A percentile compares a stretch with the other conserved stretches of the same genome.
These are phyloP conservation scores for Gnomoniopsis smithogilvyi DNA, from an alignment of 2,329 filamentous ascomycete genomes.

Conservation along the genomic window DNA sequence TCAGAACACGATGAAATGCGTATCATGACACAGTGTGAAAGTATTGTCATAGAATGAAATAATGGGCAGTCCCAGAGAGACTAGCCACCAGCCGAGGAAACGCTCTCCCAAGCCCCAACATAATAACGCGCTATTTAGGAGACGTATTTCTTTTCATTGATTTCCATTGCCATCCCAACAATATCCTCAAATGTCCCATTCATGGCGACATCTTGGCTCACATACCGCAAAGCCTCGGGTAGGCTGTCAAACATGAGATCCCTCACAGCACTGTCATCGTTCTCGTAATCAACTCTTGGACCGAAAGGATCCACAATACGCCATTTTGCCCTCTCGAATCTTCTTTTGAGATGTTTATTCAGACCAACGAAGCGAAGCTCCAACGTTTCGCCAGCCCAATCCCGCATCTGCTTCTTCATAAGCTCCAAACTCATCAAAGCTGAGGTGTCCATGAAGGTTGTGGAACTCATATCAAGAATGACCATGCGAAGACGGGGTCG, in stretches of 20 bases:
- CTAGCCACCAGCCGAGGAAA: too few species aligned
- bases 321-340: slow-evolving; percentile 12
- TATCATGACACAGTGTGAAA: too few species aligned
- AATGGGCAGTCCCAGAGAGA: too few species aligned
- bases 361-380: slow-evolving; percentile 5
- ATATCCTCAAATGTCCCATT: slow-evolving; percentile 3
- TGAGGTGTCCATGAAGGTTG: slow-evolving; percentile 34
- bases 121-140: too few species aligned
- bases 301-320: not conserved
- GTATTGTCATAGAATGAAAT: too few species aligned
- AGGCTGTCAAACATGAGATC: slow-evolving; percentile 4
- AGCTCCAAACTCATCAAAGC: slow-evolving; percentile 27
- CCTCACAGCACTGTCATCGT: not conserved
- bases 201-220: not conserved
- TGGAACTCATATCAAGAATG: slow-evolving; percentile 25
- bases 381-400: slow-evolving; percentile 3
- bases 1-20: too few species aligned
- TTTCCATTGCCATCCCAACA: slow-evolving; percentile 1
- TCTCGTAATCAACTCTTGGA: not conserved
- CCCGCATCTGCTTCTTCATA: slow-evolving; percentile 8
- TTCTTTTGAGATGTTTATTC: not conserved
- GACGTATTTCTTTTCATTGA: too few species aligned
- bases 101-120: too few species aligned
- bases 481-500: slow-evolving; percentile 6
- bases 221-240: not conserved